A percentile compares a stretch with the other conserved stretches of the same genome.
Evolutionary conservation across 2,329 filamentous ascomycete genomes (phyloP).

Genomic region (Piedraia hortae): DNA sequence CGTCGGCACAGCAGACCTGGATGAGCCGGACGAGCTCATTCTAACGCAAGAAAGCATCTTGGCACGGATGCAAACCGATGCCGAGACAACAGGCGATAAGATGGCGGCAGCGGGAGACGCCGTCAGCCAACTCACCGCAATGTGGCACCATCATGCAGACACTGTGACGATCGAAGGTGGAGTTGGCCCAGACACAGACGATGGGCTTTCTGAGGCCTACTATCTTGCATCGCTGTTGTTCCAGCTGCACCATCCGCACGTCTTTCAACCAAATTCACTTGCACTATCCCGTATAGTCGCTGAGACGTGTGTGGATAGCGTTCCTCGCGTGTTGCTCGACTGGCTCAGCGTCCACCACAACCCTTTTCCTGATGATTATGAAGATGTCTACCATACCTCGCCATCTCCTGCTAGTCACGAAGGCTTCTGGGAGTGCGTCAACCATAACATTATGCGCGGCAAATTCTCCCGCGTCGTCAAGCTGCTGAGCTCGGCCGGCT

Average conservation of each 20-base stretch:
- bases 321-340: constrained; percentile 47
- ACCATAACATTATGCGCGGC: constrained; percentile 45
- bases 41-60: constrained; percentile 49
- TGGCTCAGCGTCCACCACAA: constrained; percentile 61
- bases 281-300: constrained; percentile 20
- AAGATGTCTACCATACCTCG: constrained; percentile 32
- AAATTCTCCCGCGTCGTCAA: constrained; percentile 38
- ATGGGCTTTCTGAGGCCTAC: constrained; percentile 42
- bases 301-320: neutral
- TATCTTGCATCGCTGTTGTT: constrained; percentile 57
- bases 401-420: constrained; percentile 51
- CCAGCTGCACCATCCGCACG: constrained; percentile 40
- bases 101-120: constrained; percentile 6
- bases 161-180: constrained; percentile 8
- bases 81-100: constrained; percentile 11
- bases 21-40: constrained; percentile 44
- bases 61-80: constrained; percentile 13
- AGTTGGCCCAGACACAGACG: constrained; percentile 20
- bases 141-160: constrained; percentile 8
- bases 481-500: constrained; percentile 47
- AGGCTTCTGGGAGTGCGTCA: constrained; percentile 69
- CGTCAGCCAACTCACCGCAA: constrained; percentile 6
- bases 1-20: constrained; percentile 25
- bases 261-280: constrained; percentile 1
- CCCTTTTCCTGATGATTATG: constrained; percentile 38